Evolutionary conservation across 352 stramenopile genomes (phyloP).

Genomic region (Phytophthora ramorum): DNA sequence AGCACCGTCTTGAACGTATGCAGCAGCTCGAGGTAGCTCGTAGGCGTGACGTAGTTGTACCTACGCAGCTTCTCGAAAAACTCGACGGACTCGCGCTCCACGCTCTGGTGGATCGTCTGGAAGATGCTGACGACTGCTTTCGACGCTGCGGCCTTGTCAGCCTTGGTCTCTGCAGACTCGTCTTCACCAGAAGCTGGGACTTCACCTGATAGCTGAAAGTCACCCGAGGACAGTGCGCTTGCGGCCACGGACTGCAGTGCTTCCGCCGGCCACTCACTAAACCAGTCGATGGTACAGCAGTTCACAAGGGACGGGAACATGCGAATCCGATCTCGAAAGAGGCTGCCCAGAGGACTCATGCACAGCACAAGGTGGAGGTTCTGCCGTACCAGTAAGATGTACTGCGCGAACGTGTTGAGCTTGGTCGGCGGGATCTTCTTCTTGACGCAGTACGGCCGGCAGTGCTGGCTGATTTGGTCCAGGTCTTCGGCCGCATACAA

Average conservation of each 20-base stretch:
- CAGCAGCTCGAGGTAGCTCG: slow-evolving; percentile 94
- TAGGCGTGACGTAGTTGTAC: slow-evolving; percentile 96
- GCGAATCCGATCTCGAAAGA: slow-evolving; percentile 92
- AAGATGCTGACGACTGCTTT: slow-evolving; percentile 75
- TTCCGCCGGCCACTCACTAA: slow-evolving; percentile 88
- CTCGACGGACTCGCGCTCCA: slow-evolving; percentile 79
- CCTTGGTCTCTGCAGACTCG: slow-evolving; percentile 21
- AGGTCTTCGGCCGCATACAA: slow-evolving; percentile 94
- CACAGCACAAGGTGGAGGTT: slow-evolving; percentile 94
- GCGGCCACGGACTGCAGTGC: slow-evolving; percentile 81
- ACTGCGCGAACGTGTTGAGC: slow-evolving; percentile 95
- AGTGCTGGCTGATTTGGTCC: slow-evolving; percentile 92
- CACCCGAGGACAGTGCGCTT: slow-evolving; percentile 47
- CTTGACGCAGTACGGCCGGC: slow-evolving; percentile 91
- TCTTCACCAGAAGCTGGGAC: slow-evolving; percentile 13
- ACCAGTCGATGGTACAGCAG: slow-evolving; percentile 92
- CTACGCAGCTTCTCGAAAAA: slow-evolving; percentile 90
- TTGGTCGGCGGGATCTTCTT: slow-evolving; percentile 92
- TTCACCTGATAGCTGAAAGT: slow-evolving; percentile 66
- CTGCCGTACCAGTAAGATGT: slow-evolving; percentile 91
- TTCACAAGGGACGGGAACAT: slow-evolving; percentile 93
- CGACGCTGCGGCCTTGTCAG: slow-evolving; percentile 21
- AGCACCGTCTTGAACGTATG: slow-evolving; percentile 94
- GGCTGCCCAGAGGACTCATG: slow-evolving; percentile 91
- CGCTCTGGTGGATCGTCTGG: slow-evolving; percentile 91